These are phyloP conservation scores for Diutina ranongensis DNA, from an alignment of 1,139 yeast genomes.

Conservation along the genomic window DNA sequence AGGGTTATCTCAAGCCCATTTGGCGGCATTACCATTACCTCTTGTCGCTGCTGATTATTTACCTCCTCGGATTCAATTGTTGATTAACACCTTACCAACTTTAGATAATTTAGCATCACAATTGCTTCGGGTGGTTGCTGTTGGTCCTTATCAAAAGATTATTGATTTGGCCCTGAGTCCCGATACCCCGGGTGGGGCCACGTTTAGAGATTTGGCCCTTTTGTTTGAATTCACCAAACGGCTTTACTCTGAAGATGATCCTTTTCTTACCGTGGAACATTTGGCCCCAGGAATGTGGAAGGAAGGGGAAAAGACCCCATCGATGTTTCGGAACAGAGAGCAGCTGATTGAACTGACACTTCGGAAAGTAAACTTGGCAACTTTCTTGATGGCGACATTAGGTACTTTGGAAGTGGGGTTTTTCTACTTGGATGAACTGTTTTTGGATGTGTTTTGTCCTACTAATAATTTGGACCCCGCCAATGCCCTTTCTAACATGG, in stretches of 20 bases:
- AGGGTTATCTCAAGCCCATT: slow-evolving; percentile 36
- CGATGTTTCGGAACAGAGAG: slow-evolving; percentile 46
- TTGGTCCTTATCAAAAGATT: slow-evolving; percentile 63
- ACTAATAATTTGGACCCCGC: slow-evolving; percentile 34
- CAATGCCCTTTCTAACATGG: slow-evolving; percentile 29
- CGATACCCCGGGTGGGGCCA: slow-evolving; percentile 62
- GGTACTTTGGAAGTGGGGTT: slow-evolving; percentile 84
- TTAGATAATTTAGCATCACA: slow-evolving; percentile 70
- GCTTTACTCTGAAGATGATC: slow-evolving; percentile 54
- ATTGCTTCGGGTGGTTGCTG: slow-evolving; percentile 53
- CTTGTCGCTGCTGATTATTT: slow-evolving; percentile 43
- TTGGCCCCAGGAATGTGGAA: slow-evolving; percentile 60
- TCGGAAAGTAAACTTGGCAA: slow-evolving; percentile 77
- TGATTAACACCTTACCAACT: slow-evolving; percentile 57
- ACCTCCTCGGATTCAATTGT: slow-evolving; percentile 49
- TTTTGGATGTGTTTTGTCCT: slow-evolving; percentile 76
- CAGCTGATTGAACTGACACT: slow-evolving; percentile 59
- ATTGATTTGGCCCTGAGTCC: slow-evolving; percentile 63
- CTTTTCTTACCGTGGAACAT: slow-evolving; percentile 52
- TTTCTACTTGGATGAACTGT: slow-evolving; percentile 71
- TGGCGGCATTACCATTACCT: slow-evolving; percentile 48
- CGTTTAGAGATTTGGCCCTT: slow-evolving; percentile 60
- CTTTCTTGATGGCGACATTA: slow-evolving; percentile 73
- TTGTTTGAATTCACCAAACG: slow-evolving; percentile 64
- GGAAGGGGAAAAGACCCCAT: slow-evolving; percentile 47